Base-by-base conservation (phyloP, 345 rosid genomes). In the Syzygium aromaticum region DNA sequence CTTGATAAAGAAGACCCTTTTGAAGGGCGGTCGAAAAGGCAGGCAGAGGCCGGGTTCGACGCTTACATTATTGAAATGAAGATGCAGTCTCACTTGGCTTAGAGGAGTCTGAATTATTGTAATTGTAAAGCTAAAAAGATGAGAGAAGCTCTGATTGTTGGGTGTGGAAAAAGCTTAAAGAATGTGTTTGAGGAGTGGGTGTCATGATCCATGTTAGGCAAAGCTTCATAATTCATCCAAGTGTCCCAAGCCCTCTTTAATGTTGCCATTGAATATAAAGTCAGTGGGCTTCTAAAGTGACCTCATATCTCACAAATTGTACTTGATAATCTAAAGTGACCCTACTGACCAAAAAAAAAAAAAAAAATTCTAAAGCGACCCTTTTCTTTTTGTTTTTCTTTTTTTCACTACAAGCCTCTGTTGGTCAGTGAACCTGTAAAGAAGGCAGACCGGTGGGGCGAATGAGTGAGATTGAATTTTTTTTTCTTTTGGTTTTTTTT, bases 101-200 rank as follows among this genome's bases (percentile, higher is more conserved):
- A 38, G 77, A 46, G 87, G 30, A 38, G 12, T 67, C 11, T 8
- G 46, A 43, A 30, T 30, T 67, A 54, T 46, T 49, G 25, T 28
- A 28, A 28, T 77, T 59, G 30, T 22, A 43, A 59, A 46, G 33
- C 22, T 25, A 19, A 56, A 85, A 85, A 12, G 63, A 54, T 14
- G 51, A 85, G 67, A 33, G 27, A n/a, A 28, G 27, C 25, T 25
- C 86, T 86, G 67, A 89, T 87, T 73, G 82, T 73, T 38, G 82
- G 49, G 46, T 40, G 25, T 38, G 40, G 15, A 17, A 73, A 57
- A 73, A 38, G 82, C 27, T 73, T 73, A 63, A 87, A 63, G 73
- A 57, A 77, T 78, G 87, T 86, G 89, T 56, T 88, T 80, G 84
- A 86, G 57, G 87, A 89, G 90, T 91, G 91, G 84, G 80, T 14